phyloP scores from a whole-genome alignment of 78 protist genomes.

The Corallochytrium limacisporum region DNA sequence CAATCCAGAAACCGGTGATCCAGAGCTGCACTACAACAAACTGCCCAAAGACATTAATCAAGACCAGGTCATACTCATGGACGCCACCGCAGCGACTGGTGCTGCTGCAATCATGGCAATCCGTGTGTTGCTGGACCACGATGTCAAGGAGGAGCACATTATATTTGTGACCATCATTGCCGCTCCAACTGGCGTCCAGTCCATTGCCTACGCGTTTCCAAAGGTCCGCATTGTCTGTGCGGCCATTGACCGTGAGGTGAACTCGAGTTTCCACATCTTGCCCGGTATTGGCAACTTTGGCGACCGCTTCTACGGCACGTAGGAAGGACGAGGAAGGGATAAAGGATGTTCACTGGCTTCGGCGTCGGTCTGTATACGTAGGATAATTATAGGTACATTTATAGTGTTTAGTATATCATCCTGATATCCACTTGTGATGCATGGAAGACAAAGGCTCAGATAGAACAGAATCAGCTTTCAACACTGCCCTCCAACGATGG shows the following conservation, averaged over 20 bases:
- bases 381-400: no score
- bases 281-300: slow-evolving; percentile 29
- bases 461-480: no score
- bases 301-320: slow-evolving; percentile 12
- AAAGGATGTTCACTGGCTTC: no score
- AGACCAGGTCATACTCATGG: slow-evolving; percentile 1
- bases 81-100: slow-evolving; percentile 13
- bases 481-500: no score
- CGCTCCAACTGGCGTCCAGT: not conserved
- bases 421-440: no score
- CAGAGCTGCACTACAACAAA: slow-evolving; percentile 10
- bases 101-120: slow-evolving; percentile 21
- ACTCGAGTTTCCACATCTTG: not conserved
- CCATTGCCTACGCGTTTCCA: slow-evolving; percentile 18
- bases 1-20: slow-evolving; percentile 12
- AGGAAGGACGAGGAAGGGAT: no score
- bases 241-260: not conserved
- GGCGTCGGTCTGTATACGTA: no score
- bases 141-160: slow-evolving; percentile 8
- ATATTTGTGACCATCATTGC: not conserved
- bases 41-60: not conserved
- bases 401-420: no score
- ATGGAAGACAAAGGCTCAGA: no score
- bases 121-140: slow-evolving; percentile 24
- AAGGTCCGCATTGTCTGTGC: not conserved